Evolutionary conservation across 345 rosid species (phyloP).

Genomic region (Eucalyptus lansdowneana): DNA sequence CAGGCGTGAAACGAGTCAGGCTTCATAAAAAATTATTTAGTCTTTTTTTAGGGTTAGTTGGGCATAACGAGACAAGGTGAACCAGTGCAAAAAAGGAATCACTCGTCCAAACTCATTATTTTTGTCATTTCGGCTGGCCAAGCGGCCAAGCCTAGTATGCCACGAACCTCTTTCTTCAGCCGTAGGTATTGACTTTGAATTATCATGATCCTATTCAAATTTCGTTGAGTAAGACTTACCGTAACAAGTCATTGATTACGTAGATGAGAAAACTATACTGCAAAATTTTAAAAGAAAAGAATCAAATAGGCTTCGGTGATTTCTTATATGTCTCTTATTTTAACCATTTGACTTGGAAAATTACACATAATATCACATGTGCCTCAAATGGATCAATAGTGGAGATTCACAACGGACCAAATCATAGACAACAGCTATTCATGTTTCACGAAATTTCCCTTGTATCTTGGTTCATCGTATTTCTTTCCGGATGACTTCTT

Average conservation of each 20-base stretch:
- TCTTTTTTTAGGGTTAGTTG: not conserved
- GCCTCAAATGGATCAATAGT: not conserved
- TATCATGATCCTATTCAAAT: not conserved
- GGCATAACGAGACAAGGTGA: not conserved
- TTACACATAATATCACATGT: accelerated
- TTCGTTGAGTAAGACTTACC: not conserved
- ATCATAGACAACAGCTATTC: not conserved
- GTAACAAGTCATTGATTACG: not conserved
- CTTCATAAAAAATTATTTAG: not conserved
- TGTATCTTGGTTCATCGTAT: not conserved
- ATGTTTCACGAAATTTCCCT: not conserved
- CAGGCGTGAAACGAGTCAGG: not conserved
- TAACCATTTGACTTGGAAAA: not conserved
- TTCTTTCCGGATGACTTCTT: not conserved
- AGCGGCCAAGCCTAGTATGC: not conserved
- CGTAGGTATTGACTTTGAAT: not conserved
- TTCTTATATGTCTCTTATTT: not conserved
- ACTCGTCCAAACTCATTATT: not conserved
- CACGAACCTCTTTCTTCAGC: not conserved
- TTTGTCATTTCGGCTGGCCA: not conserved
- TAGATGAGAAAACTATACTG: not conserved
- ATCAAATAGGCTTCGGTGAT: not conserved
- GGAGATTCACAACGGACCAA: not conserved
- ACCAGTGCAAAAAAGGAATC: not conserved
- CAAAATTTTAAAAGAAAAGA: not conserved